Conservation (phyloP, 768 basidiomycete genomes). For the Termitomyces sp. region DNA sequence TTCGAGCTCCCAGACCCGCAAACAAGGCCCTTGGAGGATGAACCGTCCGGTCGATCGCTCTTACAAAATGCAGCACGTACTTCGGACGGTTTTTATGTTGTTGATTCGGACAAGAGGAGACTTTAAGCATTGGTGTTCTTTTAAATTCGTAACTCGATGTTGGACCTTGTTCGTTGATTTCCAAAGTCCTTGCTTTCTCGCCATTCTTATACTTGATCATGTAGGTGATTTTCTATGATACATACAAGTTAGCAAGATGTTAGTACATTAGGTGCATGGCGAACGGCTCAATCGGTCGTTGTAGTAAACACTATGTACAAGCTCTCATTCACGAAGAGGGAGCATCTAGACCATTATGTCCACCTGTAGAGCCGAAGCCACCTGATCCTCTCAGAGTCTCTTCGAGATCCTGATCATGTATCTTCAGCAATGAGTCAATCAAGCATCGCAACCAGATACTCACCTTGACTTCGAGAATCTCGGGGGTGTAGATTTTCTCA, state of each 20-base stretch:
- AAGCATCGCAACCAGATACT: constrained; percentile 23
- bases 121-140: neutral
- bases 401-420: constrained; percentile 64
- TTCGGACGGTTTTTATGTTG: constrained; percentile 57
- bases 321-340: constrained; percentile 12
- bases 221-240: neutral
- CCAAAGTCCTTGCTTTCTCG: neutral
- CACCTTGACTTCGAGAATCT: constrained; percentile 83
- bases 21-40: constrained; percentile 13
- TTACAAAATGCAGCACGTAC: constrained; percentile 52
- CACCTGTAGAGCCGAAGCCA: constrained; percentile 96
- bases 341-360: constrained; percentile 53
- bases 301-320: neutral
- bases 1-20: constrained; percentile 34
- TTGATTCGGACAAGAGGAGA: constrained; percentile 48
- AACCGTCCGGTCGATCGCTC: constrained; percentile 38
- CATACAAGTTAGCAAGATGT: neutral
- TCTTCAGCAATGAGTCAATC: neutral
- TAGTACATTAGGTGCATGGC: neutral
- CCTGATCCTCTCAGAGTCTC: constrained; percentile 80
- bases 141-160: neutral
- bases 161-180: neutral
- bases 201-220: neutral
- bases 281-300: neutral
- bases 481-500: constrained; percentile 86